Conservation (phyloP, 441 rosid species). For the Erysimum pusillum region DNA sequence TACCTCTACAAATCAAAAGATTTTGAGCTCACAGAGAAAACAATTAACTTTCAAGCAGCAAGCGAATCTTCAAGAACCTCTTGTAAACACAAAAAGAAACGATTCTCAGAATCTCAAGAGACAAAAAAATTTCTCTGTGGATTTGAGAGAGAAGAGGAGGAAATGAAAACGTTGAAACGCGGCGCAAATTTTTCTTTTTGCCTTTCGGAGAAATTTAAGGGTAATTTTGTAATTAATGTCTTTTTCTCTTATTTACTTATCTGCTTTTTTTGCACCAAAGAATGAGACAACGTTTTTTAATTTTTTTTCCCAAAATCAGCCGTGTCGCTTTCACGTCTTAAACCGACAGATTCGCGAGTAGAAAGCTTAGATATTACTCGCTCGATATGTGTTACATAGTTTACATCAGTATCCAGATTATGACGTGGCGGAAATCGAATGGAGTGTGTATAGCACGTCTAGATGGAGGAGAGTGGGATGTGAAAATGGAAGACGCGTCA, state of each 20-base stretch:
- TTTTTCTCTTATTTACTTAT: slow-evolving; percentile 16
- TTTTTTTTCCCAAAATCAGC: not conserved
- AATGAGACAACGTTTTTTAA: slow-evolving; percentile 35
- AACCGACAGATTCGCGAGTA: not conserved
- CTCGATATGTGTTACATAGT: not conserved
- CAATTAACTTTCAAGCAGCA: not conserved
- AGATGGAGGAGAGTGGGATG: not conserved
- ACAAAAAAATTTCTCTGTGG: slow-evolving; percentile 8
- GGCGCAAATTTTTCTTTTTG: slow-evolving; percentile 18
- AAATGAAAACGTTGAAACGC: slow-evolving; percentile 18
- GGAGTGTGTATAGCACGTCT: not conserved
- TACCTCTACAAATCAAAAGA: slow-evolving; percentile 17
- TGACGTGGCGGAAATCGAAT: slow-evolving; percentile 2
- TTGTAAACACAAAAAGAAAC: not conserved
- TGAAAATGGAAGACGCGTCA: slow-evolving; percentile 1
- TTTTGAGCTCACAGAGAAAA: slow-evolving; percentile 9
- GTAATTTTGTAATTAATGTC: not conserved
- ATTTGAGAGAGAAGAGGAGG: slow-evolving; percentile 10
- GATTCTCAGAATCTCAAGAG: slow-evolving; percentile 16
- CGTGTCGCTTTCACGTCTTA: slow-evolving; percentile 16
- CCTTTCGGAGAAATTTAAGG: slow-evolving; percentile 21
- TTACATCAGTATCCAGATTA: not conserved
- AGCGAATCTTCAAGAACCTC: slow-evolving; percentile 1
- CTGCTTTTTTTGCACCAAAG: not conserved
- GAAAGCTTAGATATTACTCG: not conserved